Base-by-base conservation (phyloP, 371 early-diverging fungal species). In the Zychaea mexicana region DNA sequence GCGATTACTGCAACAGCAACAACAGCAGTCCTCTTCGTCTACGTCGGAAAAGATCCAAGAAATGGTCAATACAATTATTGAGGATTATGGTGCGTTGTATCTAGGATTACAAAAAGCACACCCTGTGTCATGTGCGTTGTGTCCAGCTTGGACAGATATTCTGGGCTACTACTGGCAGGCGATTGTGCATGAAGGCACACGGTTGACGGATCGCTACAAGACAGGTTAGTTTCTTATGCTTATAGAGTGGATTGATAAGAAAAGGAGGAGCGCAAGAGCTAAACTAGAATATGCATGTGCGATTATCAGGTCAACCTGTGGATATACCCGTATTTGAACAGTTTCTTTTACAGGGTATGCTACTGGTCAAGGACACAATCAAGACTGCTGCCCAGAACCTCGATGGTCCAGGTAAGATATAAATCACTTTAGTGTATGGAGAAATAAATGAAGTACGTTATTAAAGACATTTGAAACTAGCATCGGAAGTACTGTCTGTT, bases 51-150 rank as follows among this genome's bases (percentile, higher is more conserved):
- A 42, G 12, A 39, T 31, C 21, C 57, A 49, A 15, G 59, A 68
- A 26, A 46, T 57, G 30, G 39, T 90, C n/a, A 78, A 82, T 19
- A 74, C 77, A 0, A 72, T 86, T 19, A 81, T 92, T 49, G 77
- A 87, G 30, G 85, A 90, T n/a, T 83, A 92, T 53, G 97, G 97
- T n/a, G 88, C 93, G 63, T 64, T 95, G 19, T 95, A 92, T 71
- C 66, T 93, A 45, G 90, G 89, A 56, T 66, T 92, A 27, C 90
- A 89, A 72, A 85, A 86, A 46, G 66, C 81, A 9, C 88, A 93
- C 30, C 87, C 94, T 0, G 82, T 92, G 3, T 85, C 87, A 17
- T 94, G 91, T 59, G 84, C 89, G 33, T 68, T 90, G 1, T 80
- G 86, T 22, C 88, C 88, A 6, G 83, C 85, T 4, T 84, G 88